These are phyloP conservation scores for Pseudonitzschia multiseries DNA, from an alignment of 108 stramenopile species.

Conservation along the genomic window DNA sequence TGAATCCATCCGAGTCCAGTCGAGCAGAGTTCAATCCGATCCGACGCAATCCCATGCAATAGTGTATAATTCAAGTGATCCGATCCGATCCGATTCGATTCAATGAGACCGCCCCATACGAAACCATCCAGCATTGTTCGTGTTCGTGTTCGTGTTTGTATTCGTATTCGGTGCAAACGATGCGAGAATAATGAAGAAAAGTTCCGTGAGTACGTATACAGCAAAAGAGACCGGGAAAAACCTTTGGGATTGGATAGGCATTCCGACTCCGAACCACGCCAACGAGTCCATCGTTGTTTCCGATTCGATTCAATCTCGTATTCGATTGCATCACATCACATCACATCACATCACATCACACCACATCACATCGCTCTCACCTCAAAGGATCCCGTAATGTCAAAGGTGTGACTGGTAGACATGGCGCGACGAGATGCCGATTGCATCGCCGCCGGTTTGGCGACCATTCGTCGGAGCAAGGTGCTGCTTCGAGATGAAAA, in stretches of 20 bases:
- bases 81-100: not conserved
- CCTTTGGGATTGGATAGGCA: too few species aligned
- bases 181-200: too few species aligned
- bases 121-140: not conserved
- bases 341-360: too few species aligned
- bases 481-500: not conserved
- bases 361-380: slow-evolving; percentile 12
- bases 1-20: not conserved
- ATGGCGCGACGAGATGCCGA: slow-evolving; percentile 9
- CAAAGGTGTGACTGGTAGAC: slow-evolving; percentile 52
- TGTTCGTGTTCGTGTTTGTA: too few species aligned
- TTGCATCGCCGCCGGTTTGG: slow-evolving; percentile 6
- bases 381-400: slow-evolving; percentile 74
- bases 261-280: too few species aligned
- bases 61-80: not conserved
- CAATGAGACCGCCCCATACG: not conserved
- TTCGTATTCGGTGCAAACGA: too few species aligned
- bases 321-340: too few species aligned
- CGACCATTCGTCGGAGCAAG: slow-evolving; percentile 3
- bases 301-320: too few species aligned
- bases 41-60: not conserved
- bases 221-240: too few species aligned
- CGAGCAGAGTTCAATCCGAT: too few species aligned
- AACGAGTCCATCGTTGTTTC: too few species aligned
- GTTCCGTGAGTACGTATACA: too few species aligned